These are phyloP conservation scores for Arthrobotrys musiformis DNA, from an alignment of 2,329 filamentous ascomycete species.

Conservation along the genomic window DNA sequence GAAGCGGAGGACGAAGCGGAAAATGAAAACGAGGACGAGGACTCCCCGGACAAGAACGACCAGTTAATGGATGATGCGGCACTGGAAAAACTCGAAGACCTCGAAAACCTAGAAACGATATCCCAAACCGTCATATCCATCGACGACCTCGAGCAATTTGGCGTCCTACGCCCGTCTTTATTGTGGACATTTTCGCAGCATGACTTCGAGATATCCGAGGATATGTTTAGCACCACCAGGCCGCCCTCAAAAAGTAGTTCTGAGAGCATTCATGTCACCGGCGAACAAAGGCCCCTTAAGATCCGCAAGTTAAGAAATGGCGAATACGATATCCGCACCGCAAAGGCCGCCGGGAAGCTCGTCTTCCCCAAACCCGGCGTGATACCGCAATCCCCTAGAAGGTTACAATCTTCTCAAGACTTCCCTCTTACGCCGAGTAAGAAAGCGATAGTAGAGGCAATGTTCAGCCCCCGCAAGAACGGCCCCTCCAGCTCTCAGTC, in stretches of 20 bases:
- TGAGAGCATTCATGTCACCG: conserved; percentile 23
- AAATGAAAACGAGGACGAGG: conserved; percentile 33
- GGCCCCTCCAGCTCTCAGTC: conserved; percentile 29
- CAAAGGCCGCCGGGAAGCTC: conserved; percentile 18
- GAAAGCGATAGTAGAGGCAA: conserved; percentile 38
- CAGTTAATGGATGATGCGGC: conserved; percentile 60
- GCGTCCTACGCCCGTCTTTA: conserved; percentile 16
- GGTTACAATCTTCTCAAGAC: conserved; percentile 30
- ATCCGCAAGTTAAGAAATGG: conserved; percentile 20
- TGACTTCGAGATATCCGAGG: conserved; percentile 61
- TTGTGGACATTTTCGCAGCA: conserved; percentile 59
- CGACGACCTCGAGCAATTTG: conserved; percentile 46
- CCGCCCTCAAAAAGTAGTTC: conserved; percentile 27
- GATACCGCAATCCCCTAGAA: conserved; percentile 33
- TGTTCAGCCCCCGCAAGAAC: conserved; percentile 53
- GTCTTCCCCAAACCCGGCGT: conserved; percentile 2
- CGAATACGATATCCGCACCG: conserved; percentile 41
- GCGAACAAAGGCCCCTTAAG: conserved; percentile 21
- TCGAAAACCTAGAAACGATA: conserved; percentile 12
- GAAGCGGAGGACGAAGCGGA: conserved; percentile 65
- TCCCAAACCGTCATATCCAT: conserved; percentile 32
- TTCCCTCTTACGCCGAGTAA: conserved; percentile 39
- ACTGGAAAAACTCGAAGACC: conserved; percentile 16
- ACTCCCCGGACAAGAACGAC: conserved; percentile 63
- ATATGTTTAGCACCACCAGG: conserved; percentile 59